Conservation (phyloP, 139 green algal genomes). For the Asterochloris sp. region DNA sequence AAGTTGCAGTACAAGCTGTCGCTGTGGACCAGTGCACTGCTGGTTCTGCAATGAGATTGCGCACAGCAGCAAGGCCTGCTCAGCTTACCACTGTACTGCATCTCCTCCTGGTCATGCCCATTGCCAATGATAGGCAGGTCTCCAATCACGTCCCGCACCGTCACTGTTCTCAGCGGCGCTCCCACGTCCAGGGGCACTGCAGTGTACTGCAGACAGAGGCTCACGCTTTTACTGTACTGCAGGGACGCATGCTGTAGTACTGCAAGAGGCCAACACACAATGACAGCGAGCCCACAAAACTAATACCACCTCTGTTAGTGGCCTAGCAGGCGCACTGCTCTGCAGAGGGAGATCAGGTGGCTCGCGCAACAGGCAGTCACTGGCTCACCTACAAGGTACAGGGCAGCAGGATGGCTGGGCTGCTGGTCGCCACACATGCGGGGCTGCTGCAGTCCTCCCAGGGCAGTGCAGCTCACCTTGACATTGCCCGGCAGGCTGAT, state of each 20-base stretch:
- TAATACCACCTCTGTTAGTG: no score
- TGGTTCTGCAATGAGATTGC: neutral
- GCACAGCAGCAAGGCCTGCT: neutral
- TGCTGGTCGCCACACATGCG: neutral
- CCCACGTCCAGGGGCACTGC: conserved; percentile 63
- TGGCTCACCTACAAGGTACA: no score
- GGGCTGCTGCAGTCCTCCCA: neutral
- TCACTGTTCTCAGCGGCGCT: conserved; percentile 85
- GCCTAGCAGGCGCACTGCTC: no score
- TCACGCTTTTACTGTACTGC: neutral
- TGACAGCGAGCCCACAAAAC: no score
- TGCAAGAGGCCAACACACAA: no score
- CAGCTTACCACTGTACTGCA: conserved; percentile 33
- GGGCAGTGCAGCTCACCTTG: conserved; percentile 16
- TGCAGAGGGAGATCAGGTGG: no score
- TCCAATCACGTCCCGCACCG: conserved; percentile 87
- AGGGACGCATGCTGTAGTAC: neutral
- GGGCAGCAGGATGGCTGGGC: no score
- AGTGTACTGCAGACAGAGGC: conserved; percentile 42
- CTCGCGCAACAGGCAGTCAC: no score
- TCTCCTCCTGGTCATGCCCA: conserved; percentile 54
- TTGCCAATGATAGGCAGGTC: conserved; percentile 90
- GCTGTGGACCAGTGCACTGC: neutral
- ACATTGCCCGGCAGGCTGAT: conserved; percentile 81
- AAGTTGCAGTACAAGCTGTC: neutral